Evolutionary conservation across 208 protist genomes (phyloP).

Genomic region (Phytomonas francai): DNA sequence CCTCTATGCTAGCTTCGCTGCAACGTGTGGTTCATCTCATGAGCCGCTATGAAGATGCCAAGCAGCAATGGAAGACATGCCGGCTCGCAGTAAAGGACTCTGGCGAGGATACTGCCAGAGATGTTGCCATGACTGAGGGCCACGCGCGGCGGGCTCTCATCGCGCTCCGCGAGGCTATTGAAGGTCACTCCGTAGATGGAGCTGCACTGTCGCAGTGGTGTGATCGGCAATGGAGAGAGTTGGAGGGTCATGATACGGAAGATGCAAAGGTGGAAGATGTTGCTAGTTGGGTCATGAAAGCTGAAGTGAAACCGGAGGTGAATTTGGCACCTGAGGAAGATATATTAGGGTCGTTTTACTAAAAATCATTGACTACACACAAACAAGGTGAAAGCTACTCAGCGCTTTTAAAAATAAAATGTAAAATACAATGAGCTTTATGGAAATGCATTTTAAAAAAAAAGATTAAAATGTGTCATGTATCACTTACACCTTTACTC

Average conservation of each 20-base stretch:
- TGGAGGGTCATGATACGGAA: conserved; percentile 21
- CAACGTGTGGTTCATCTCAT: conserved; percentile 39
- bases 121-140: conserved; percentile 10
- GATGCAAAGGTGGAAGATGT: neutral
- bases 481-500: neutral
- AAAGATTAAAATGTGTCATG: neutral
- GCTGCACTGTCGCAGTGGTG: conserved; percentile 47
- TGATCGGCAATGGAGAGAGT: conserved; percentile 33
- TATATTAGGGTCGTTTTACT: neutral
- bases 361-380: neutral
- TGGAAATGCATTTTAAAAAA: neutral
- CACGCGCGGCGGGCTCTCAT: conserved; percentile 22
- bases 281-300: neutral
- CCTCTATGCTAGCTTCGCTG: conserved; percentile 26
- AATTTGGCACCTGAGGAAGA: neutral
- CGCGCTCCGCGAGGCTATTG: conserved; percentile 31
- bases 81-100: conserved; percentile 1
- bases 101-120: conserved; percentile 7
- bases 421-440: neutral
- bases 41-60: conserved; percentile 55
- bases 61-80: conserved; percentile 32
- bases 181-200: conserved; percentile 33
- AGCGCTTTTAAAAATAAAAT: neutral
- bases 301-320: neutral
- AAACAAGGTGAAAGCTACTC: neutral